phyloP scores from a whole-genome alignment of 2,329 filamentous ascomycete species.

The Cadophora sp. region DNA sequence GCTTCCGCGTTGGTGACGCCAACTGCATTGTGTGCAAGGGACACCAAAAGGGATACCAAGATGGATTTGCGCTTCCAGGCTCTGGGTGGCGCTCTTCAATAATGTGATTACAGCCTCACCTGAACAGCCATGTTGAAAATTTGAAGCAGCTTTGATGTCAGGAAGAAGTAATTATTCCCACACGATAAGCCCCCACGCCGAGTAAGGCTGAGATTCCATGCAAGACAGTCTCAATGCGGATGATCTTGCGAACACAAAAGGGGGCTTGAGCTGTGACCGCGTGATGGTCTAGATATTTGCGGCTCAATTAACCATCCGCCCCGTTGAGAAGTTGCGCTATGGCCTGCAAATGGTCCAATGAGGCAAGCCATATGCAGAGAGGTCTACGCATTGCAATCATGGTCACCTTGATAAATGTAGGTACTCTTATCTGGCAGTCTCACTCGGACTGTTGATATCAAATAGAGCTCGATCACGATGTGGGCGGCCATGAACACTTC shows the following conservation, averaged over 20 bases:
- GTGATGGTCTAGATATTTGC: neutral
- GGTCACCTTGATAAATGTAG: too few species aligned
- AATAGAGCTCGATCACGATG: too few species aligned
- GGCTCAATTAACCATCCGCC: neutral
- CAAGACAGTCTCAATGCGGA: neutral
- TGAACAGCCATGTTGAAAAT: neutral
- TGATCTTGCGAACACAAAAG: neutral
- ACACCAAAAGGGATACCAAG: neutral
- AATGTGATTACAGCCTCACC: neutral
- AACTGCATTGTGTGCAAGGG: neutral
- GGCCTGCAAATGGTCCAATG: neutral
- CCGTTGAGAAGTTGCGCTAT: neutral
- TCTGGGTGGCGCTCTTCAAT: neutral
- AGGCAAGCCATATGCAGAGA: neutral
- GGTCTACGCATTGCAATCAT: neutral
- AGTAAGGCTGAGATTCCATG: neutral
- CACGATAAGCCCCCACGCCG: neutral
- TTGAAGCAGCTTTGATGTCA: neutral
- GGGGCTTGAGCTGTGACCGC: neutral
- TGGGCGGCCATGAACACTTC: too few species aligned
- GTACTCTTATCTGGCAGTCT: too few species aligned
- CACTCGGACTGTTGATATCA: too few species aligned
- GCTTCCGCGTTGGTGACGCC: neutral
- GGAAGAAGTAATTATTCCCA: neutral
- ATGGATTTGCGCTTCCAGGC: neutral